A percentile compares a stretch with the other conserved stretches of the same genome.
Evolutionary conservation across 78 protist species (phyloP).

Genomic region (Salpingoeca rosetta): DNA sequence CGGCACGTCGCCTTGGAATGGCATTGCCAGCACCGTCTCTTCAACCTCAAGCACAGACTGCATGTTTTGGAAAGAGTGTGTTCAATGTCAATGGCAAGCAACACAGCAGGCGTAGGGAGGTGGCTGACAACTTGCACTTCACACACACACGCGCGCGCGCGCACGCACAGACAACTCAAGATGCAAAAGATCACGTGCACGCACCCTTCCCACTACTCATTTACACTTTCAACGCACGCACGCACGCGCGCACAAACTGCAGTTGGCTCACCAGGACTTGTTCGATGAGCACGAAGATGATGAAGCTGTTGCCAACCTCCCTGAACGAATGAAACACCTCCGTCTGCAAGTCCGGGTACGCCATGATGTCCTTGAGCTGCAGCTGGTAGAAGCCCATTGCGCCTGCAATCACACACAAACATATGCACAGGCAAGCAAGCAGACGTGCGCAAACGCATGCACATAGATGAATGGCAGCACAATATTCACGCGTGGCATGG

Average conservation of each 20-base stretch:
- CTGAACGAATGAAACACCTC: constrained; percentile 68
- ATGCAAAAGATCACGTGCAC: neutral
- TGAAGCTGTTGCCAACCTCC: constrained; percentile 61
- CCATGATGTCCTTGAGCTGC: constrained; percentile 36
- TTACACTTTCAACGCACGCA: neutral
- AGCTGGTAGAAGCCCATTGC: constrained; percentile 51
- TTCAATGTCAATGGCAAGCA: neutral
- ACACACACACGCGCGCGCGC: neutral
- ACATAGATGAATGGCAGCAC: too few relatives aligned
- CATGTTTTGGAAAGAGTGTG: neutral
- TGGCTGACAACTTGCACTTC: neutral
- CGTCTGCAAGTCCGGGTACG: constrained; percentile 59
- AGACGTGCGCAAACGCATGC: too few relatives aligned
- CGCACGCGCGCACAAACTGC: too few relatives aligned
- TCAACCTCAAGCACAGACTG: neutral
- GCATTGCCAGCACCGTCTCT: neutral
- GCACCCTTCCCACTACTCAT: neutral
- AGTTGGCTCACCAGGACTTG: neutral
- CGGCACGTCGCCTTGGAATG: neutral
- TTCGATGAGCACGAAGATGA: constrained; percentile 50
- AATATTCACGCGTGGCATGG: too few relatives aligned
- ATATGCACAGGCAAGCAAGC: too few relatives aligned
- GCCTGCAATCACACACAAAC: too few relatives aligned
- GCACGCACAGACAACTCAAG: neutral
- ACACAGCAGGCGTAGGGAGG: neutral